Evolutionary conservation across 2,329 filamentous ascomycete species (phyloP), one percentile per base, ranked within the genome.

Genomic region (Arthrobotrys conoides): DNA sequence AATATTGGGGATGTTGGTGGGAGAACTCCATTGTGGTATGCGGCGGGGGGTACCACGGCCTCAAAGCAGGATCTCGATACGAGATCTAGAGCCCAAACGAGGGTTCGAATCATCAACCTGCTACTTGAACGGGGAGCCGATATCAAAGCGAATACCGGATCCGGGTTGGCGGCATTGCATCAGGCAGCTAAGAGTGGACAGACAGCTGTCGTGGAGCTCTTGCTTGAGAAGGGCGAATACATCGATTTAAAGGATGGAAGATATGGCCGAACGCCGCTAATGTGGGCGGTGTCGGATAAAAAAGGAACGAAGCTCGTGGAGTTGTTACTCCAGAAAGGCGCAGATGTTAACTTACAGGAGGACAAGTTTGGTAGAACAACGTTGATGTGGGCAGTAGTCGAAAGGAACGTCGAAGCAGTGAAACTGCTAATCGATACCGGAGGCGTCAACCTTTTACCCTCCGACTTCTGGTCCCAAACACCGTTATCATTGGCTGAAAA

Each of bases 201-300:
- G 16, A 20, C 14, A 12, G 48, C 16, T 8, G 65, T 69, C 0
- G 65, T 69, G 24, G 20, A 59, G n/a, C 5, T 33, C 22, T 44
- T 69, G 33, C 30, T 69, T 5, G 65, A 69, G 10, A 38, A 71
- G 3, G 55, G 68, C 18, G 68, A 44, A 14, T 10, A 49, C 2
- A 8, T 71, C 1, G 27, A 71, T 1, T 1, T n/a, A 8, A 59
- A 27, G n/a, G 55, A 77, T 27, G 5, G 9, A 4, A 9, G 24
- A 20, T 59, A 59, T 59, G 48, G 46, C 12, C 53, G 53, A 16
- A 59, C 53, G 20, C 27, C 53, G 10, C 33, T 59, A 2, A 22
- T 36, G 9, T 59, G 27, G 53, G 53, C 53, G 1, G 30, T 20
- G 30, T 27, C 14, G 27, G 12, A 41, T 14, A 27, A 36, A 36